Base-by-base conservation (phyloP, 306 rosid species). In the Astragalus glycyphyllos region DNA sequence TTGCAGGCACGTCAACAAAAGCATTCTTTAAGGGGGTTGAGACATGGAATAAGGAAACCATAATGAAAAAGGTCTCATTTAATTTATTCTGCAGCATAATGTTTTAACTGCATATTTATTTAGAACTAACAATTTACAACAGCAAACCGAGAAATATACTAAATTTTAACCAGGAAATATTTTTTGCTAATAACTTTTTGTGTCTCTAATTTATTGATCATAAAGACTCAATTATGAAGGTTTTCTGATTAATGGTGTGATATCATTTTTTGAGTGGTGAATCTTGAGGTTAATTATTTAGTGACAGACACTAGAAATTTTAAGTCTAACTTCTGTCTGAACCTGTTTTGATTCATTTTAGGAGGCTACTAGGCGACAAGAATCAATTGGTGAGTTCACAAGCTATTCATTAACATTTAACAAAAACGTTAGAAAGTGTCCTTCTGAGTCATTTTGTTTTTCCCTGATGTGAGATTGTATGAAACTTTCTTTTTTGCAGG, bases 11-110 rank as follows among this genome's bases (percentile, higher is more conserved):
- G 7, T 90, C 98, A 29, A 85, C 92, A 1, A 93, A 83, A 71
- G 97, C 98, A 42, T 93, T 93, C 80, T n/a, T 81, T 1, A 93
- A 84, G 80, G 98, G 97, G 6, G 84, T 90, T 60, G 90, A 85
- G 63, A 85, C 97, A 46, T 93, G 98, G 98, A 88, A 90, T 75
- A 90, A 84, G 79, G 97, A 93, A 91, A 90, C 98, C 68, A 65
- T 90, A 32, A 79, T 87, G 88, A 88, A 87, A 75, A 86, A 70
- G 91, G 98, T 81, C 64, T 56, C 45, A 14, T 9, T 42, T 50
- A 14, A 17, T 40, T 65, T 35, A 1, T 16, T 54, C 11, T 38
- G 8, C 13, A 32, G 15, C 7, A 7, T 20, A 63, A 3, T 59
- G 8, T 54, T 69, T 69, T 32, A 47, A 11, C 15, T 57, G 7